phyloP scores from a whole-genome alignment of 73 alveolate genomes.

The Symbiodinium natans region DNA sequence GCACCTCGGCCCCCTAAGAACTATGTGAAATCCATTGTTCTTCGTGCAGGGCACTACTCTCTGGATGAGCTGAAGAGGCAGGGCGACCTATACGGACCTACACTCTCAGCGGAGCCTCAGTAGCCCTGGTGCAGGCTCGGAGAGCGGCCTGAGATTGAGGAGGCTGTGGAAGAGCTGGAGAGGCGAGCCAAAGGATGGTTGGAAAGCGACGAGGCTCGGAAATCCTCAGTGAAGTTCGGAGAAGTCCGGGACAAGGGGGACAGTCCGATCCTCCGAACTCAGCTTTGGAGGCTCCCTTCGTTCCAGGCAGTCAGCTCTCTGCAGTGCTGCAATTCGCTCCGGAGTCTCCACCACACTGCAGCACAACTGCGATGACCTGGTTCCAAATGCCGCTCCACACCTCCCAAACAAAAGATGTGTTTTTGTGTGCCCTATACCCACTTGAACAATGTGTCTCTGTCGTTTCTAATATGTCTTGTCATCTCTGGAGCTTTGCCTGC shows the following conservation, averaged over 20 bases:
- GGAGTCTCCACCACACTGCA: no score
- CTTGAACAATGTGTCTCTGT: no score
- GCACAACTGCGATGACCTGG: no score
- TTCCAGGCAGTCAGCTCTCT: neutral
- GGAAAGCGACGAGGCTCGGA: conserved; percentile 60
- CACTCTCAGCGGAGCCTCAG: neutral
- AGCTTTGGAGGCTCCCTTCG: no score
- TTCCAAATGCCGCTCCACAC: no score
- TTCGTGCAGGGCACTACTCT: conserved; percentile 26
- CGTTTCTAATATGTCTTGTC: no score
- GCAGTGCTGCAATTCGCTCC: neutral
- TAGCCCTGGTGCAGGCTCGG: conserved; percentile 22
- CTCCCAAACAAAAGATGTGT: no score
- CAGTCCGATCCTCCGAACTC: no score
- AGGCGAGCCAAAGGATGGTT: conserved; percentile 69
- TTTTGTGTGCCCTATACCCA: no score
- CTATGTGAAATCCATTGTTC: neutral
- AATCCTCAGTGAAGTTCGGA: no score
- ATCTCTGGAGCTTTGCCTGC: no score
- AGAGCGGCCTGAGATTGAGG: conserved; percentile 62
- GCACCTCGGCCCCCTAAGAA: neutral
- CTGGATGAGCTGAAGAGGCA: conserved; percentile 67
- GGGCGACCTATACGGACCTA: neutral
- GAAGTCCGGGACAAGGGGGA: no score
- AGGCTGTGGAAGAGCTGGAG: conserved; percentile 54